A percentile compares a stretch with the other conserved stretches of the same genome.
Conservation (phyloP, 78 protist species). For the Chrysochromulina parva region DNA sequence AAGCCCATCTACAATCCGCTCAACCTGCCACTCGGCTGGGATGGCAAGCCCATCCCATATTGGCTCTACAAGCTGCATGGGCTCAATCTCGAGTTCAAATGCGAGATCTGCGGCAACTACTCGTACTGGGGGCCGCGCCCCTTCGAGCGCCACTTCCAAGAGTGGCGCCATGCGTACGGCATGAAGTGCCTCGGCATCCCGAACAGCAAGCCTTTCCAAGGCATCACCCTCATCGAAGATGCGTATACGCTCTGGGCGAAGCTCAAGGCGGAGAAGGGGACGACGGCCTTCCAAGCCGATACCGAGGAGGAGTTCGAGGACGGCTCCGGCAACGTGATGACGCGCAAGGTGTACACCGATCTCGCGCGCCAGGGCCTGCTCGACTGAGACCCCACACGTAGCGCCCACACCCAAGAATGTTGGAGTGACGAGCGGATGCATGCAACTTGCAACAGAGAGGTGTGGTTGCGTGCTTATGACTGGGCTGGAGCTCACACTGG, state of each 20-base stretch:
- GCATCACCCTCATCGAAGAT: constrained; percentile 86
- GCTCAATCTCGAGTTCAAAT: constrained; percentile 84
- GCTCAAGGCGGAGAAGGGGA: not conserved
- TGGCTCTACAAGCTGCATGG: constrained; percentile 96
- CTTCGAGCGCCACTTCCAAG: constrained; percentile 91
- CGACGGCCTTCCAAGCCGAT: constrained; percentile 61
- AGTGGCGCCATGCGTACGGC: constrained; percentile 86
- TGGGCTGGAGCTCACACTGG: no score
- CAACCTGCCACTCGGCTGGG: constrained; percentile 92
- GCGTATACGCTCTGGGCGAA: constrained; percentile 70
- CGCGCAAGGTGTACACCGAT: constrained; percentile 84
- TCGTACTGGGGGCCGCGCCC: constrained; percentile 79
- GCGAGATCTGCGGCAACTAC: constrained; percentile 96
- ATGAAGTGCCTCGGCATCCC: constrained; percentile 84
- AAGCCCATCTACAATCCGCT: constrained; percentile 59
- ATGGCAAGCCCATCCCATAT: constrained; percentile 98
- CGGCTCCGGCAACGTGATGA: constrained; percentile 83
- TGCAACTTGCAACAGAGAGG: no score
- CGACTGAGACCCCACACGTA: not conserved
- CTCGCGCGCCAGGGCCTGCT: constrained; percentile 87
- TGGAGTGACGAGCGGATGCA: no score
- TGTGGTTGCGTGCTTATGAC: no score
- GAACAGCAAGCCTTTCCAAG: constrained; percentile 64
- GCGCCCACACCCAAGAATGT: no score
- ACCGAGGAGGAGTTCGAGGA: constrained; percentile 95